Conservation (phyloP, 257 asterid species). For the Ajuga chamaepitys region DNA sequence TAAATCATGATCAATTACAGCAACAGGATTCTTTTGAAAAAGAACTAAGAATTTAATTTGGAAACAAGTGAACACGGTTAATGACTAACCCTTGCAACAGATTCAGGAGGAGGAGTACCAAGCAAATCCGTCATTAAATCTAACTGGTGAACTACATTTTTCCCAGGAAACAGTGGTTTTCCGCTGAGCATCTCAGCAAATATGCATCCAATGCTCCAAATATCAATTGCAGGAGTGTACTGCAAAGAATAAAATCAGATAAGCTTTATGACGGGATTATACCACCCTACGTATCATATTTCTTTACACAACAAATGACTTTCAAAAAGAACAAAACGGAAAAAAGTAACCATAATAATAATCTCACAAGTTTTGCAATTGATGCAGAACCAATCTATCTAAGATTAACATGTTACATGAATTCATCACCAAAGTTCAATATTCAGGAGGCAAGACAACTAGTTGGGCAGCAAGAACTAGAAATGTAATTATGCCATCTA, state of each 20-base stretch:
- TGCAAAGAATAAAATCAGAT: constrained; percentile 30
- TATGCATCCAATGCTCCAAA: constrained; percentile 97
- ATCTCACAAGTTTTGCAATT: not conserved
- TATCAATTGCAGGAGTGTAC: constrained; percentile 96
- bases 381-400: not conserved
- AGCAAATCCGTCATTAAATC: constrained; percentile 92
- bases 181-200: constrained; percentile 88
- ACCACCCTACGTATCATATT: not conserved
- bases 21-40: not conserved
- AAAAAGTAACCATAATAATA: not conserved
- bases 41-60: not conserved
- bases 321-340: not conserved
- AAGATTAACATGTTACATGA: not conserved
- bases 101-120: constrained; percentile 87
- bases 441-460: not conserved
- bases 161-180: constrained; percentile 90
- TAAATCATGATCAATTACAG: not conserved
- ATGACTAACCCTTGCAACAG: constrained; percentile 68
- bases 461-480: not conserved
- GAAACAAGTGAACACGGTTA: not conserved
- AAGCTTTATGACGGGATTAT: not conserved
- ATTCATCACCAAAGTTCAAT: not conserved
- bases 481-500: not conserved
- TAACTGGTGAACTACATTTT: constrained; percentile 85
- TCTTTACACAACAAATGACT: not conserved